Evolutionary conservation across 768 basidiomycete species (phyloP).

Genomic region (Rhizopogon sp.): DNA sequence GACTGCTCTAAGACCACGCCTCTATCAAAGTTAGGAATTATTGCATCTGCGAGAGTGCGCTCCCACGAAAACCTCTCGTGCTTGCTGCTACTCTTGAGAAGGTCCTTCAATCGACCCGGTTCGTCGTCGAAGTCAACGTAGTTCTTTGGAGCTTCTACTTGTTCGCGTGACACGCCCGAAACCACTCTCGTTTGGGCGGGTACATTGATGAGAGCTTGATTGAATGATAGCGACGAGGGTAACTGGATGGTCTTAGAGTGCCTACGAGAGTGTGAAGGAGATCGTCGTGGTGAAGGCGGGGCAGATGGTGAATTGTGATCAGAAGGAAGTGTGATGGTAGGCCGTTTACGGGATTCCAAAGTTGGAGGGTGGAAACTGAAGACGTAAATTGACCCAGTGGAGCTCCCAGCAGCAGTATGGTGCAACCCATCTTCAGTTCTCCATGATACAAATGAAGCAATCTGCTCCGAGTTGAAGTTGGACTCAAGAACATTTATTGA

Average conservation of each 20-base stretch:
- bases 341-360: neutral
- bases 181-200: constrained; percentile 59
- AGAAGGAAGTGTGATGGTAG: constrained; percentile 2
- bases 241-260: constrained; percentile 26
- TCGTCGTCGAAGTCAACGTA: constrained; percentile 83
- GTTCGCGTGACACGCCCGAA: constrained; percentile 65
- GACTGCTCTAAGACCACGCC: constrained; percentile 15
- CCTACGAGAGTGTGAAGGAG: constrained; percentile 18
- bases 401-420: constrained; percentile 11
- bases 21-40: constrained; percentile 27
- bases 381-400: constrained; percentile 20
- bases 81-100: constrained; percentile 54
- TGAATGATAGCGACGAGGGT: constrained; percentile 31
- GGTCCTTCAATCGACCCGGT: constrained; percentile 66
- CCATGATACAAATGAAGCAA: neutral
- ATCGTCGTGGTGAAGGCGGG: constrained; percentile 17
- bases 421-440: neutral
- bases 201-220: constrained; percentile 44
- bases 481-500: constrained; percentile 13
- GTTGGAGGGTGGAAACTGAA: constrained; percentile 6
- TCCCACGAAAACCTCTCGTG: constrained; percentile 10
- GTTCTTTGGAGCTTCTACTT: constrained; percentile 73
- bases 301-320: constrained; percentile 1
- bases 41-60: constrained; percentile 25
- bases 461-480: constrained; percentile 10